These are phyloP conservation scores for Candolleomyces eurysporus DNA, from an alignment of 768 basidiomycete genomes.

Conservation along the genomic window DNA sequence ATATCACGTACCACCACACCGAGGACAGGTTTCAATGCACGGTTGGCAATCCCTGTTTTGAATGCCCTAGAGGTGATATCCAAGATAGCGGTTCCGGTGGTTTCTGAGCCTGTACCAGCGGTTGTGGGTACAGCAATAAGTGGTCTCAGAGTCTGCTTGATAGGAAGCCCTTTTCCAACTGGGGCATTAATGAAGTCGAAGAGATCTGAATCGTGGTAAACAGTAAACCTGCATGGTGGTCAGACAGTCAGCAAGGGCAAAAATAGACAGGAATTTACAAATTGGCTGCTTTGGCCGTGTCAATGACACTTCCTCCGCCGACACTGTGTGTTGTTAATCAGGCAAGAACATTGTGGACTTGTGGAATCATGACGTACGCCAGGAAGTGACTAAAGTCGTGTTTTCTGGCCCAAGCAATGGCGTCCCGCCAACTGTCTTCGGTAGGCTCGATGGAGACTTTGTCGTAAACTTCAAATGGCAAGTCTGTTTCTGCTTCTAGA, in stretches of 20 bases:
- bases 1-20: conserved; percentile 62
- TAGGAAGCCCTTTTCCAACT: conserved; percentile 86
- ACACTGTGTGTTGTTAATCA: conserved; percentile 46
- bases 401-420: conserved; percentile 83
- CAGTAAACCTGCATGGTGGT: conserved; percentile 60
- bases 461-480: conserved; percentile 82
- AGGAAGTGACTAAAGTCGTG: conserved; percentile 93
- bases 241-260: not conserved
- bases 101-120: conserved; percentile 90
- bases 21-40: conserved; percentile 86
- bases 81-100: conserved; percentile 92
- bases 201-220: conserved; percentile 88
- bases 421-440: conserved; percentile 83
- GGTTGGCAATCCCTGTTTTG: conserved; percentile 95
- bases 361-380: conserved; percentile 49
- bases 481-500: conserved; percentile 72
- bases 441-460: conserved; percentile 88
- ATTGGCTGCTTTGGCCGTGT: conserved; percentile 95
- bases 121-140: conserved; percentile 79
- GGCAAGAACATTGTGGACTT: not conserved
- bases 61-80: conserved; percentile 90
- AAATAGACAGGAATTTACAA: conserved; percentile 42
- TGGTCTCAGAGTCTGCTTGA: conserved; percentile 70
- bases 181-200: conserved; percentile 98
- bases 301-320: conserved; percentile 93